A percentile compares a stretch with the other conserved stretches of the same genome.
Evolutionary conservation across 1,139 yeast genomes (phyloP).

Genomic region (Pichiaceae sp.): DNA sequence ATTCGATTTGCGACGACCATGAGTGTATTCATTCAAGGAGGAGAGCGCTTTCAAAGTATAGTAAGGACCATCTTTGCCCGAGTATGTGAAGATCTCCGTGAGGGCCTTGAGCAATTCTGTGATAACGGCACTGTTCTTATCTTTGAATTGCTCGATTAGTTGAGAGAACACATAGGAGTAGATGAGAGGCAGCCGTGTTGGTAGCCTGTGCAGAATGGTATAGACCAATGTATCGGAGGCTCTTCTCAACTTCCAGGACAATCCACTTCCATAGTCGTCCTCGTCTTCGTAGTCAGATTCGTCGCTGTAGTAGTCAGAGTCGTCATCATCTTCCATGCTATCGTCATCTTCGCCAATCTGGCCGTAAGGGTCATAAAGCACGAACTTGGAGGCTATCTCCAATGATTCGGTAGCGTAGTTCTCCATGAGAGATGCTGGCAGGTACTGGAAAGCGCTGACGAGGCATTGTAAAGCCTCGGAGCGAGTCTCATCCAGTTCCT

Average conservation of each 20-base stretch:
- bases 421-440: slow-evolving; percentile 20
- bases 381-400: slow-evolving; percentile 30
- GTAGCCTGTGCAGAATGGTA: slow-evolving; percentile 30
- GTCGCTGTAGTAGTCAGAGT: slow-evolving; percentile 32
- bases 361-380: slow-evolving; percentile 52
- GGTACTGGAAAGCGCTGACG: slow-evolving; percentile 24
- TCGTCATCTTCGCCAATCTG: slow-evolving; percentile 29
- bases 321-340: slow-evolving; percentile 35
- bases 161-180: slow-evolving; percentile 19
- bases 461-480: slow-evolving; percentile 40
- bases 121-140: slow-evolving; percentile 34
- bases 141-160: slow-evolving; percentile 26
- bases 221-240: slow-evolving; percentile 41
- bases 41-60: slow-evolving; percentile 19
- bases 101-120: slow-evolving; percentile 30
- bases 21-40: slow-evolving; percentile 12
- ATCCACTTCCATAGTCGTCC: slow-evolving; percentile 38
- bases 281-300: slow-evolving; percentile 39
- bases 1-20: slow-evolving; percentile 19
- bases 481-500: slow-evolving; percentile 41
- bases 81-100: slow-evolving; percentile 23
- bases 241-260: slow-evolving; percentile 64
- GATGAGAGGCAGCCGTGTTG: slow-evolving; percentile 24
- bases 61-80: slow-evolving; percentile 20
- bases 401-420: slow-evolving; percentile 26